phyloP scores from a whole-genome alignment of 495 filamentous ascomycete species.

The Choiromyces venosus region DNA sequence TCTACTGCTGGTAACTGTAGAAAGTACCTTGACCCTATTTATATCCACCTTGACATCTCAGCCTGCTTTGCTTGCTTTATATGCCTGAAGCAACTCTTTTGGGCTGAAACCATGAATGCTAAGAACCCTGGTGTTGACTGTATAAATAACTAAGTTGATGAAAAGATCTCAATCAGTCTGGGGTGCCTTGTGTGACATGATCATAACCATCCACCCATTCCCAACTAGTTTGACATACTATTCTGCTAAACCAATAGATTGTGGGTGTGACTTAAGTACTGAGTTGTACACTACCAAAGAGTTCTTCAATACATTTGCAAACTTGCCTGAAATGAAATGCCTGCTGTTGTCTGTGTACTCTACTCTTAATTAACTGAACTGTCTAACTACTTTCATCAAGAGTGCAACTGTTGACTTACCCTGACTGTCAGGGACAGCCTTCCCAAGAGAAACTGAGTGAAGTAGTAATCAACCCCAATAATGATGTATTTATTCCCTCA shows the following conservation, averaged over 20 bases:
- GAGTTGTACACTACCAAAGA: not conserved
- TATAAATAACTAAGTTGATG: not conserved
- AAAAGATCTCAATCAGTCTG: too few relatives aligned
- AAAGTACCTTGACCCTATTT: too few relatives aligned
- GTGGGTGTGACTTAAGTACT: not conserved
- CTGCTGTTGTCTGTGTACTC: constrained; percentile 7
- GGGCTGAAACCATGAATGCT: constrained; percentile 3
- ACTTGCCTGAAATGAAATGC: constrained; percentile 7
- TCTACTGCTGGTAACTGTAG: too few relatives aligned
- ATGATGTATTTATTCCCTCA: constrained; percentile 1
- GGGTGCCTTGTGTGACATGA: not conserved
- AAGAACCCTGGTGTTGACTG: not conserved
- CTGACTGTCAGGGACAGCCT: not conserved
- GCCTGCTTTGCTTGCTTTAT: not conserved
- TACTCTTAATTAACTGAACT: not conserved
- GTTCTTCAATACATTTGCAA: too few relatives aligned
- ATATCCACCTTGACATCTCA: too few relatives aligned
- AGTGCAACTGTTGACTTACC: not conserved
- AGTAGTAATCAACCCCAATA: constrained; percentile 16
- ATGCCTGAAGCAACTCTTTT: constrained; percentile 2
- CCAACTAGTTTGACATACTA: not conserved
- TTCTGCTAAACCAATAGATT: too few relatives aligned
- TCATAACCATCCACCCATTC: not conserved
- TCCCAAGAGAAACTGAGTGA: constrained; percentile 9
- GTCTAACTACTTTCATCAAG: not conserved